Percentiles rank a stretch among this genome's conserved stretches.
phyloP scores from a whole-genome alignment of 345 rosid genomes.

The Trapa incisa region DNA sequence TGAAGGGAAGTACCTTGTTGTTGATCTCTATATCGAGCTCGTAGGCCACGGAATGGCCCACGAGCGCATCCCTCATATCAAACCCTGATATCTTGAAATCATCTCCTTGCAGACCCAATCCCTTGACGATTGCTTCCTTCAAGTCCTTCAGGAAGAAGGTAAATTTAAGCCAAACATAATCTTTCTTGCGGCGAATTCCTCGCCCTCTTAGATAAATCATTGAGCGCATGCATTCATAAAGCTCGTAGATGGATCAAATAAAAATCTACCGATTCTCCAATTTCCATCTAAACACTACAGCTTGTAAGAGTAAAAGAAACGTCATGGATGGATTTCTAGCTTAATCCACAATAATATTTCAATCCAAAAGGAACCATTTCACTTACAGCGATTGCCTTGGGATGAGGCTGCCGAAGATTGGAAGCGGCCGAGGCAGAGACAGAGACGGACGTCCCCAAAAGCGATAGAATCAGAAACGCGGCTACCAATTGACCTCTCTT shows the following conservation, averaged over 20 bases:
- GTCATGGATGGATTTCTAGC: neutral
- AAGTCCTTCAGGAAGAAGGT: conserved; percentile 42
- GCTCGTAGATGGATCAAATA: neutral
- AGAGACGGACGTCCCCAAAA: conserved; percentile 27
- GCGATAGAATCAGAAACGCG: conserved; percentile 22
- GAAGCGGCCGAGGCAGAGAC: conserved; percentile 35
- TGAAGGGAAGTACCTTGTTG: conserved; percentile 54
- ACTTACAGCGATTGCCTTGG: conserved; percentile 72
- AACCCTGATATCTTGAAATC: conserved; percentile 72
- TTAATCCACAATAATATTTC: neutral
- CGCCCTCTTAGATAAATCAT: neutral
- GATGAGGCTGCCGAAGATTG: conserved; percentile 27
- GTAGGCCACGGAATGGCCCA: conserved; percentile 74
- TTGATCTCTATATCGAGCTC: conserved; percentile 72
- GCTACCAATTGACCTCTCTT: conserved; percentile 8
- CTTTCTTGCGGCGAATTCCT: neutral
- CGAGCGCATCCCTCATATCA: conserved; percentile 66
- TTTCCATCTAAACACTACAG: neutral
- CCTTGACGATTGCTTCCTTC: conserved; percentile 78
- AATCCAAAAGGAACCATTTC: neutral
- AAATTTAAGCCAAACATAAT: neutral
- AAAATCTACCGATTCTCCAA: neutral
- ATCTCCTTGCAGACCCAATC: conserved; percentile 63
- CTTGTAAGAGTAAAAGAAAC: neutral
- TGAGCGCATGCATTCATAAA: neutral